phyloP scores from a whole-genome alignment of 768 basidiomycete species.

The Hebeloma cylindrosporum region DNA sequence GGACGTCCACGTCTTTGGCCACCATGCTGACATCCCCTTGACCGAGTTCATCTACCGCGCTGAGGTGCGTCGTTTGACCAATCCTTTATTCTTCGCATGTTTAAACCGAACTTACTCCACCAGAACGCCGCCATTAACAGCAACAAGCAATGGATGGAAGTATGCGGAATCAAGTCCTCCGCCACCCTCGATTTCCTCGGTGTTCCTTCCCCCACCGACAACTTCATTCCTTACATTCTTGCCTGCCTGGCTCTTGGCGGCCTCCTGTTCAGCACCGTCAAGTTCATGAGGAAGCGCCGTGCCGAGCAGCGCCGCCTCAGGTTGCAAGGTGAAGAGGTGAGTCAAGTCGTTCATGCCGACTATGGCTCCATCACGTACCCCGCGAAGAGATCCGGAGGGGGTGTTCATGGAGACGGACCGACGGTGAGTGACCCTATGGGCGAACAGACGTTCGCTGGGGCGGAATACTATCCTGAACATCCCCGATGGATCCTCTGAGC shows the following conservation, averaged over 20 bases:
- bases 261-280: slow-evolving; percentile 35
- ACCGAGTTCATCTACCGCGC: slow-evolving; percentile 84
- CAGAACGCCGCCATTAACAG: slow-evolving; percentile 54
- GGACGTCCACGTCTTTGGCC: slow-evolving; percentile 72
- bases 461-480: slow-evolving; percentile 33
- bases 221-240: slow-evolving; percentile 36
- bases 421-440: slow-evolving; percentile 13
- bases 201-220: slow-evolving; percentile 25
- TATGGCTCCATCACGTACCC: slow-evolving; percentile 38
- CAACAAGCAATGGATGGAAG: slow-evolving; percentile 55
- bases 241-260: slow-evolving; percentile 40
- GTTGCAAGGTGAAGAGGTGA: slow-evolving; percentile 51
- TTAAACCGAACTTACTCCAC: not conserved
- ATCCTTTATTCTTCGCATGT: not conserved
- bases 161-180: slow-evolving; percentile 36
- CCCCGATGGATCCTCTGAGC: slow-evolving; percentile 38
- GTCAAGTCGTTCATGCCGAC: slow-evolving; percentile 35
- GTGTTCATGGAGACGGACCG: slow-evolving; percentile 5
- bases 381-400: slow-evolving; percentile 10
- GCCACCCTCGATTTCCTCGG: slow-evolving; percentile 25
- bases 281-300: slow-evolving; percentile 40
- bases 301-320: slow-evolving; percentile 39
- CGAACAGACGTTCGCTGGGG: slow-evolving; percentile 20
- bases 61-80: slow-evolving; percentile 49
- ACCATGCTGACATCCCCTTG: slow-evolving; percentile 73